Base-by-base conservation (phyloP, 306 rosid genomes). In the Pyrus pyrifolia region DNA sequence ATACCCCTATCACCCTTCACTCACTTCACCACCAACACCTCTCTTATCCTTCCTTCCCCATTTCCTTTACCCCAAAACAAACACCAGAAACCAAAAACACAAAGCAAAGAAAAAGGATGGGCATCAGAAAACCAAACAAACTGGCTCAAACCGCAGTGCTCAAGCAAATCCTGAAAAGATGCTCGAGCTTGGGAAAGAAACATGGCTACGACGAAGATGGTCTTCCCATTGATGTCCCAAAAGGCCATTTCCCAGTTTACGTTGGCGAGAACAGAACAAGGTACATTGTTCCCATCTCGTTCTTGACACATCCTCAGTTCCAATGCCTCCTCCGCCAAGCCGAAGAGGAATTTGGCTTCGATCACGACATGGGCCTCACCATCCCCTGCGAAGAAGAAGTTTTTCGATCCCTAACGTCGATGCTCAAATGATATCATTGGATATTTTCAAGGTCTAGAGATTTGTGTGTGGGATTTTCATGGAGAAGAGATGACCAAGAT, bases 351-450 rank as follows among this genome's bases (percentile, higher is more conserved):
- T 95, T 90, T 38, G 98, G 98, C 1, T 95, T 92, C 38, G 91
- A 89, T 73, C 98, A 92, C 60, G 96, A 95, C 7, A 89, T 92
- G 98, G 98, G 98, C 13, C 89, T 92, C 81, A 89, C 96, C 1
- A 92, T 95, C 78, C 98, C 98, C 63, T 95, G 98, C 46, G 96
- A 92, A 84, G 98, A 95, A 84, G 92, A 83, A 30, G 93, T 89
- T 71, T 95, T 95, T 59, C 86, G 77, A 27, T 90, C 98, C 65
- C 82, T 95, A 67, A 89, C 98, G 29, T 92, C 97, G 65, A 83
- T 81, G 88, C 85, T 92, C 21, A 70, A 91, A 83, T 89, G 87
- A 87, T 67, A 23, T 21, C 29, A 58, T 8, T 19, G 53, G 13
- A 57, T 33, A 31, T 64, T 30, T 64, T 66, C n/a, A 69, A 29